These are phyloP conservation scores for Lipomyces sp. DNA, from an alignment of 805 yeast species.

Conservation along the genomic window DNA sequence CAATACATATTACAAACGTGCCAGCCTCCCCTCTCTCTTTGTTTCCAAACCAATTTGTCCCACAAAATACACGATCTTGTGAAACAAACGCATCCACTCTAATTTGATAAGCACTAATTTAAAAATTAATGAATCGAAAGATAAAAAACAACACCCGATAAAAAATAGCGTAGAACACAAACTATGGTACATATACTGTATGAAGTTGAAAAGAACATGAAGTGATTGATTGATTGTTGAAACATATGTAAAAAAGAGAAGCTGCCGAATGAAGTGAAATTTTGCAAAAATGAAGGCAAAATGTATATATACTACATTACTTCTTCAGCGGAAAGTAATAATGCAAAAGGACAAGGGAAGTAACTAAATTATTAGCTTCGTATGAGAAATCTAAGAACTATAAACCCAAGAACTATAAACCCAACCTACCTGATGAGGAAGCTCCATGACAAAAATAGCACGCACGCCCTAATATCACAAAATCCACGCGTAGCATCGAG, in stretches of 20 bases:
- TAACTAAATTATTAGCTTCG: not conserved
- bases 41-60: no score
- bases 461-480: conserved; percentile 2
- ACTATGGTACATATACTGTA: not conserved
- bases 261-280: not conserved
- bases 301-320: not conserved
- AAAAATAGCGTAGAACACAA: not conserved
- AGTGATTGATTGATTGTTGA: not conserved
- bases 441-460: not conserved
- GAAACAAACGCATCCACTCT: not conserved
- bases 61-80: not conserved
- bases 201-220: not conserved
- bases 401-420: not conserved
- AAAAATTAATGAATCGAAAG: not conserved
- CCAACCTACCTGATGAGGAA: not conserved
- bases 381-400: not conserved
- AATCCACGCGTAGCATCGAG: not conserved
- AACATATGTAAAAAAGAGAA: not conserved
- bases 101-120: not conserved
- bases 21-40: not conserved
- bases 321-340: not conserved
- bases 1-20: not conserved
- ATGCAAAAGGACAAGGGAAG: not conserved
- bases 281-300: not conserved
- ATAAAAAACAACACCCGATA: not conserved